phyloP scores from a whole-genome alignment of 73 alveolate genomes.

The Paramecium pentaurelia region DNA sequence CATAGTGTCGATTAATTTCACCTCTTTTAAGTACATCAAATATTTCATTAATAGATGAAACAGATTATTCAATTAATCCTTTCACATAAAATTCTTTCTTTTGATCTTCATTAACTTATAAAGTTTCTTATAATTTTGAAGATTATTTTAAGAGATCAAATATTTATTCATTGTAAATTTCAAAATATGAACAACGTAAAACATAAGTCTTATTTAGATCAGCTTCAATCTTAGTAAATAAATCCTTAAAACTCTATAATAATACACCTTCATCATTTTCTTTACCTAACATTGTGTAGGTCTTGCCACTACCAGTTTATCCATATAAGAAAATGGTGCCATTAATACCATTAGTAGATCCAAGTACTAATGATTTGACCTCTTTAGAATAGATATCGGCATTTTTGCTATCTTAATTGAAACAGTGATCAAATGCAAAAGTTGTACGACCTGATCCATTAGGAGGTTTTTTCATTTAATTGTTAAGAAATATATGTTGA shows the following conservation, averaged over 20 bases:
- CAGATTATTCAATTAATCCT: conserved; percentile 78
- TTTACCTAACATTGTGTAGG: conserved; percentile 66
- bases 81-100: conserved; percentile 75
- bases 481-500: neutral
- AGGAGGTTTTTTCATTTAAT: neutral
- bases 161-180: conserved; percentile 94
- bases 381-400: conserved; percentile 9
- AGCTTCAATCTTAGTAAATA: conserved; percentile 28
- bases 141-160: conserved; percentile 85
- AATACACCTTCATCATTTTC: conserved; percentile 46
- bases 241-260: conserved; percentile 11
- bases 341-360: conserved; percentile 63
- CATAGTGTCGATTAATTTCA: conserved; percentile 78
- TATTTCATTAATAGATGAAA: conserved; percentile 74
- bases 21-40: conserved; percentile 76
- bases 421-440: conserved; percentile 50
- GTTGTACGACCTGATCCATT: conserved; percentile 10
- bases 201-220: conserved; percentile 62
- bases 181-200: conserved; percentile 88
- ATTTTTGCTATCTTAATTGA: conserved; percentile 11
- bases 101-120: conserved; percentile 67
- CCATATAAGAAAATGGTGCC: conserved; percentile 67
- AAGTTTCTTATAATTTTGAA: conserved; percentile 49
- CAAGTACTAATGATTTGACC: conserved; percentile 2
- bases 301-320: conserved; percentile 69